Evolutionary conservation across 768 basidiomycete genomes (phyloP).

Genomic region (Boletus rubroflammeus): DNA sequence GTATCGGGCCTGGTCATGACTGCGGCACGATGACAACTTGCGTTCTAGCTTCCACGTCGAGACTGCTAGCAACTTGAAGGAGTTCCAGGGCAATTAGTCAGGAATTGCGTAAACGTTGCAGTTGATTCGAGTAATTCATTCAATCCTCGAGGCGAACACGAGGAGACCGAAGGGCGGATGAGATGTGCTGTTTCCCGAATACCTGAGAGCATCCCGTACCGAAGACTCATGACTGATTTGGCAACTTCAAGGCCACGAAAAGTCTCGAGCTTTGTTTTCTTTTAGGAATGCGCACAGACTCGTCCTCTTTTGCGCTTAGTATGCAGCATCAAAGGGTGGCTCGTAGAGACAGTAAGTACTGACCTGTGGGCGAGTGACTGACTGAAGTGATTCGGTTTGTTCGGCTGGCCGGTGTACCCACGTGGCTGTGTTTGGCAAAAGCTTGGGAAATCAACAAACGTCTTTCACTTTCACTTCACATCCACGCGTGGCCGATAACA

Average conservation of each 20-base stretch:
- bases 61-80: background rate
- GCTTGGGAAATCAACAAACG: constrained; percentile 19
- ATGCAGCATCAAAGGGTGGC: background rate
- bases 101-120: constrained; percentile 13
- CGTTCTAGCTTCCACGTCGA: background rate
- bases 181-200: background rate
- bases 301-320: too few relatives aligned
- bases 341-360: background rate
- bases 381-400: background rate
- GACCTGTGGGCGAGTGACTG: too few relatives aligned
- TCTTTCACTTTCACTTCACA: background rate
- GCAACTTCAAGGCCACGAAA: background rate
- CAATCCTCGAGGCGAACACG: constrained; percentile 22
- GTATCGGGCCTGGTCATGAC: background rate
- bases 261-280: background rate
- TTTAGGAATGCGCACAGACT: background rate
- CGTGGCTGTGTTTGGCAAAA: constrained; percentile 26
- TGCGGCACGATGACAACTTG: background rate
- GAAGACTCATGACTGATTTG: background rate
- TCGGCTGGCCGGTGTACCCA: background rate
- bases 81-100: constrained; percentile 5
- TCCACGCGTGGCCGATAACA: constrained; percentile 1
- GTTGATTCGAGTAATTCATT: constrained; percentile 15
- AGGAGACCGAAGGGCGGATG: constrained; percentile 15
- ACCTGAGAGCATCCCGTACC: background rate